Evolutionary conservation across 495 filamentous ascomycete genomes (phyloP).

Genomic region (Talaromyces wortmannii): DNA sequence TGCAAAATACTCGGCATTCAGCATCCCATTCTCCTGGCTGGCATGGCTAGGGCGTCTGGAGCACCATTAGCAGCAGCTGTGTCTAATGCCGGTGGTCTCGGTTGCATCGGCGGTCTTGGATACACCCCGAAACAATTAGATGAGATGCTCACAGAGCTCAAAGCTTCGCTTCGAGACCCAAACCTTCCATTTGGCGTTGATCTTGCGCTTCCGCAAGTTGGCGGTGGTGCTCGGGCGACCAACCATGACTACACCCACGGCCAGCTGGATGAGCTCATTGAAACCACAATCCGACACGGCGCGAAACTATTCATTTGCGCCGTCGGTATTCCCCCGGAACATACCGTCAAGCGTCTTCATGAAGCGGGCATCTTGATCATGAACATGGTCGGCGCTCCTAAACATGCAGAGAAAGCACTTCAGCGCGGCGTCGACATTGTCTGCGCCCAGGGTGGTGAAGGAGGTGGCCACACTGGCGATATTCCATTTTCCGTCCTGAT

Average conservation of each 20-base stretch:
- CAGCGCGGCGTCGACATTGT: constrained; percentile 77
- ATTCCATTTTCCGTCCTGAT: constrained; percentile 66
- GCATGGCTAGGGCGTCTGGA: constrained; percentile 79
- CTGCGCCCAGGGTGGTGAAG: constrained; percentile 76
- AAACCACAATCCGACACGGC: constrained; percentile 68
- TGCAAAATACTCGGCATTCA: constrained; percentile 66
- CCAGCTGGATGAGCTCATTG: constrained; percentile 73
- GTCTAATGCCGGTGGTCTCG: constrained; percentile 81
- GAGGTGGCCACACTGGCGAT: constrained; percentile 73
- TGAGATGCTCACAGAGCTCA: constrained; percentile 75
- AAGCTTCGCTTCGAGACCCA: constrained; percentile 54
- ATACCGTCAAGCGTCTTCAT: constrained; percentile 65
- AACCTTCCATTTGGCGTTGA: constrained; percentile 80
- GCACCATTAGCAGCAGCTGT: constrained; percentile 78
- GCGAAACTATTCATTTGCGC: constrained; percentile 78
- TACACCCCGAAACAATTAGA: constrained; percentile 78
- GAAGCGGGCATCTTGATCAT: constrained; percentile 71
- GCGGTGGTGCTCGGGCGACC: constrained; percentile 69
- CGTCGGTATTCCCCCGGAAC: constrained; percentile 70
- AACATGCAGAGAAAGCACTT: constrained; percentile 78
- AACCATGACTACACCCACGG: constrained; percentile 91
- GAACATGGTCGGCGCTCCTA: constrained; percentile 96
- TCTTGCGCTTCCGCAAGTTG: constrained; percentile 78
- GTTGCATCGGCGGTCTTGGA: constrained; percentile 76
- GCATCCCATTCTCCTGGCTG: constrained; percentile 80